Percentiles rank a stretch among this genome's conserved stretches.
Conservation (phyloP, 495 filamentous ascomycete species). For the Podospora pseudoanserina region DNA sequence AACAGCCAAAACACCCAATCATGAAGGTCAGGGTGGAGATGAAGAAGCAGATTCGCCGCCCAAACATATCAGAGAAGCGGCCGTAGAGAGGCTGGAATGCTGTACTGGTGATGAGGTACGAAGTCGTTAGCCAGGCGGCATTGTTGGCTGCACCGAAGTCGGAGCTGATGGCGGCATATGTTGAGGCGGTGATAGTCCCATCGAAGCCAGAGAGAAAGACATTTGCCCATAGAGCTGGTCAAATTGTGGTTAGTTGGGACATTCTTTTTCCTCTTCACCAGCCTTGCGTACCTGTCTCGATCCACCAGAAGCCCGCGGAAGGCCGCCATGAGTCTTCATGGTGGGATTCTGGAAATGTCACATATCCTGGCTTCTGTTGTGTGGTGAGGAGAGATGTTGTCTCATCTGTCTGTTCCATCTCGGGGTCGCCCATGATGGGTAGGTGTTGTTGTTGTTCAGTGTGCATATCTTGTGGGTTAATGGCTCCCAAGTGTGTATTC, state of each 20-base stretch:
- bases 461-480: not conserved
- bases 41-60: slow-evolving; percentile 51
- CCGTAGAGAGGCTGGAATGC: slow-evolving; percentile 55
- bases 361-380: slow-evolving; percentile 22
- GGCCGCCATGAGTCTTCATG: slow-evolving; percentile 28
- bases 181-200: slow-evolving; percentile 62
- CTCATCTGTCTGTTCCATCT: slow-evolving; percentile 24
- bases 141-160: slow-evolving; percentile 51
- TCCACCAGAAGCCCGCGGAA: slow-evolving; percentile 36
- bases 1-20: slow-evolving; percentile 47
- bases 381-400: slow-evolving; percentile 25
- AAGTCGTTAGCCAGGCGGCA: slow-evolving; percentile 67
- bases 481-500: not conserved
- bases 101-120: slow-evolving; percentile 69
- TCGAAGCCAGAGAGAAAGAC: slow-evolving; percentile 65
- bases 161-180: slow-evolving; percentile 61
- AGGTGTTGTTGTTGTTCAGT: not conserved
- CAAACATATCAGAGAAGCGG: slow-evolving; percentile 52
- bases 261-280: not conserved
- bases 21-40: slow-evolving; percentile 47
- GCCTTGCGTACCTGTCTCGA: slow-evolving; percentile 33
- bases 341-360: slow-evolving; percentile 19
- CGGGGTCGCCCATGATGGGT: not conserved
- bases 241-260: not conserved
- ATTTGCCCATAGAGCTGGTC: slow-evolving; percentile 57